Percentiles rank a stretch among this genome's conserved stretches.
Evolutionary conservation across 2,329 filamentous ascomycete species (phyloP).

Genomic region (Fusarium pininemorale): DNA sequence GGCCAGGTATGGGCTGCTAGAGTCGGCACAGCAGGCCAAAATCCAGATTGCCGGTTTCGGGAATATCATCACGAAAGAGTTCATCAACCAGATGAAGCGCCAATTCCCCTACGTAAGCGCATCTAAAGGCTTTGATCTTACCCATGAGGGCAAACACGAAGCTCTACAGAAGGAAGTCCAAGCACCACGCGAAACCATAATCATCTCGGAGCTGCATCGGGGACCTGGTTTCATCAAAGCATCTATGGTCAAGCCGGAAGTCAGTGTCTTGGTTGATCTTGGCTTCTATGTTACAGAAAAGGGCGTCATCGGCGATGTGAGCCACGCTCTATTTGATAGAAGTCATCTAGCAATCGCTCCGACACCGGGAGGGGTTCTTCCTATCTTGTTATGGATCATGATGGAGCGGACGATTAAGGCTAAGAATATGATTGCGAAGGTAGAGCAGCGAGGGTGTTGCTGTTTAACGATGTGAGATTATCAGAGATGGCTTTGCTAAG

Average conservation of each 20-base stretch:
- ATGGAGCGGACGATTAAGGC: not conserved
- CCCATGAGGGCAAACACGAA: not conserved
- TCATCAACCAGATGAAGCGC: not conserved
- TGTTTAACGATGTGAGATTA: not conserved
- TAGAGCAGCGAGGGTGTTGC: not conserved
- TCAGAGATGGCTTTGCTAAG: not conserved
- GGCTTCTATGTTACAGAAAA: not conserved
- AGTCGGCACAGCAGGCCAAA: not conserved
- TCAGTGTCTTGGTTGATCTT: not conserved
- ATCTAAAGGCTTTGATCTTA: not conserved
- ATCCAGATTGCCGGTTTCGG: not conserved
- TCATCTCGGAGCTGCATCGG: not conserved
- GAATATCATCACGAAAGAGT: not conserved
- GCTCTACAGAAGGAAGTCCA: accelerated
- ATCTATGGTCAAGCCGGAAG: not conserved
- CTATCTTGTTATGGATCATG: not conserved
- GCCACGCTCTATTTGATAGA: not conserved
- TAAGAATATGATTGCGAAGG: not conserved
- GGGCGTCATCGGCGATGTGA: not conserved
- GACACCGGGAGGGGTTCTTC: not conserved
- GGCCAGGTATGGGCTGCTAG: not conserved
- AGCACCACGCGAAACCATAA: not conserved
- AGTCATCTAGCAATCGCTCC: not conserved
- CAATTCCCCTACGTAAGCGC: not conserved
- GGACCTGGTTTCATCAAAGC: not conserved